Conservation (phyloP, 2,329 filamentous ascomycete genomes). For the Trichoderma koningiopsis region DNA sequence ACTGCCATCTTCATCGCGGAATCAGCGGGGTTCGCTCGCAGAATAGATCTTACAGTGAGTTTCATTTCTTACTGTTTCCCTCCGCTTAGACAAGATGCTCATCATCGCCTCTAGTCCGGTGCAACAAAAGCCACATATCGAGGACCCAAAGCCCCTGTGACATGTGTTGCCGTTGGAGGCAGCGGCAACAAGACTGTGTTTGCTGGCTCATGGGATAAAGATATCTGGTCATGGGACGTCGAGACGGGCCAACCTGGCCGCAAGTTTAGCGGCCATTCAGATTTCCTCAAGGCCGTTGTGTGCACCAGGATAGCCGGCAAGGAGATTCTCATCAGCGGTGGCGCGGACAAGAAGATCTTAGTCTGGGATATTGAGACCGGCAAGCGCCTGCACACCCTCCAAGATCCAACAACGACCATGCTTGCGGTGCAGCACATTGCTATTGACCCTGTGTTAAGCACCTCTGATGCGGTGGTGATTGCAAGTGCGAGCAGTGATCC, state of each 20-base stretch:
- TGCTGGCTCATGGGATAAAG: conserved; percentile 93
- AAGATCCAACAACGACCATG: conserved; percentile 69
- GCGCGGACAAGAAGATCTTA: conserved; percentile 77
- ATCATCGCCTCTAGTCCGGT: conserved; percentile 34
- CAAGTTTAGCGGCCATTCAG: conserved; percentile 74
- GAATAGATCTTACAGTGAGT: conserved; percentile 72
- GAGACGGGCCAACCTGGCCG: conserved; percentile 55
- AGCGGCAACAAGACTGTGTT: conserved; percentile 64
- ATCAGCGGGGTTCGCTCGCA: conserved; percentile 78
- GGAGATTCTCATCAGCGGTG: conserved; percentile 70
- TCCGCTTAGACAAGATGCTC: background rate
- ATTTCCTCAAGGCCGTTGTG: conserved; percentile 86
- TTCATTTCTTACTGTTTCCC: background rate
- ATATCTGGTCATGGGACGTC: conserved; percentile 81
- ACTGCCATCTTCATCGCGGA: conserved; percentile 77
- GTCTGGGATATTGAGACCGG: conserved; percentile 78
- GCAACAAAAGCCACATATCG: conserved; percentile 55
- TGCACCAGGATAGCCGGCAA: conserved; percentile 62
- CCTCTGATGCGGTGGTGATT: conserved; percentile 55
- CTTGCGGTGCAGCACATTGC: conserved; percentile 79
- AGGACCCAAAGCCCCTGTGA: conserved; percentile 78
- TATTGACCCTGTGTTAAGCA: conserved; percentile 67
- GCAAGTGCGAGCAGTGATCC: conserved; percentile 82
- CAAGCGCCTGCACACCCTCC: conserved; percentile 71
- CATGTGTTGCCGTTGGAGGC: conserved; percentile 70